Conservation (phyloP, 192 early-diverging fungal genomes). For the Obelidium mucronatum region DNA sequence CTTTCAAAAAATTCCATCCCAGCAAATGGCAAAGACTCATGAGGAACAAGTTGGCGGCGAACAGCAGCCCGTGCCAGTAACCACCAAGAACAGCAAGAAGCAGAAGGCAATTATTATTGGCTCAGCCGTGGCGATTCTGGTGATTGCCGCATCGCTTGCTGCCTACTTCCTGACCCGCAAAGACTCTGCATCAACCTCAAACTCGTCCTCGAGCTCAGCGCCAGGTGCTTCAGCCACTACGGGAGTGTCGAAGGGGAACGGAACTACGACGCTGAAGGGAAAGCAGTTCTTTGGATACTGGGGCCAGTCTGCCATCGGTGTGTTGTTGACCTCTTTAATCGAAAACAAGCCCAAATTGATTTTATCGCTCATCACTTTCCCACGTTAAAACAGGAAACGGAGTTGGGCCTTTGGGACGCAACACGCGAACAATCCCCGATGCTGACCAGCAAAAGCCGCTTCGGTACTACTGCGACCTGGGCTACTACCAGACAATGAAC, state of each 20-base stretch:
- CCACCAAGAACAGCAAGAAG: no score
- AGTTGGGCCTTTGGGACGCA: constrained; percentile 5
- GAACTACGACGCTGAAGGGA: not conserved
- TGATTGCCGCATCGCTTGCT: constrained; percentile 8
- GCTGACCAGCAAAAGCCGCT: constrained; percentile 1
- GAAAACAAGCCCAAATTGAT: not conserved
- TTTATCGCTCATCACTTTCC: not conserved
- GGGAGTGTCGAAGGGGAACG: not conserved
- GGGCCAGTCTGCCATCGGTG: constrained; percentile 21
- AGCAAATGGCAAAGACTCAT: no score
- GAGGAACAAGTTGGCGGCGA: no score
- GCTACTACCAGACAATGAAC: constrained; percentile 28
- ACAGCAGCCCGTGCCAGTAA: no score
- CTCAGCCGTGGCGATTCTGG: not conserved
- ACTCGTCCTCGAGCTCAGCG: not conserved
- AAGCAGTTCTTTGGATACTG: constrained; percentile 20
- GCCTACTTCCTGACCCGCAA: constrained; percentile 28
- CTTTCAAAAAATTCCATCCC: no score
- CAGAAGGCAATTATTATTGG: constrained; percentile 10
- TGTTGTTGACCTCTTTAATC: not conserved
- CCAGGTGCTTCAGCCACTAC: not conserved
- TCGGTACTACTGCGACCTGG: constrained; percentile 17
- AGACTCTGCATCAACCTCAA: not conserved
- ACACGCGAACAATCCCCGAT: not conserved
- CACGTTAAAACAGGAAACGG: constrained; percentile 30